phyloP scores from a whole-genome alignment of 805 yeast species.

The Lachancea dasiensis region DNA sequence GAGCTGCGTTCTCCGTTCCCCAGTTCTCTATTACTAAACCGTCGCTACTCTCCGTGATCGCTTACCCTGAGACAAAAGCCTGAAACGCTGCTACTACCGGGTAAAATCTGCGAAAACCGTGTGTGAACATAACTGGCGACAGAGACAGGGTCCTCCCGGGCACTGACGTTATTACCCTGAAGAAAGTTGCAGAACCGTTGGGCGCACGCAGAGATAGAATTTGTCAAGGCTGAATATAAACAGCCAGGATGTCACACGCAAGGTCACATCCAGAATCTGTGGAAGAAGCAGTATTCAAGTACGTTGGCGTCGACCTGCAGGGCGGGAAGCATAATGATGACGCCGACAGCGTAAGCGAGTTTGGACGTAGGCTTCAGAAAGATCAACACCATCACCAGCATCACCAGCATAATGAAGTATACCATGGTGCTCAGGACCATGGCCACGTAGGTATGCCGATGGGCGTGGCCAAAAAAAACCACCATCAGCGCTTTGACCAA shows the following conservation, averaged over 20 bases:
- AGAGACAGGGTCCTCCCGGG: constrained; percentile 3
- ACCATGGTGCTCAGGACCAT: constrained; percentile 17
- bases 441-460: constrained; percentile 20
- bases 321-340: constrained; percentile 20
- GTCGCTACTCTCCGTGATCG: no score
- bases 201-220: no score
- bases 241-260: constrained; percentile 6
- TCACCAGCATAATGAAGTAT: not conserved
- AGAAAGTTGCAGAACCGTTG: no score
- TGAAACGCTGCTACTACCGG: not conserved
- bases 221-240: no score
- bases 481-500: constrained; percentile 8
- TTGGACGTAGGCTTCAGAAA: not conserved
- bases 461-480: constrained; percentile 25
- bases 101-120: not conserved
- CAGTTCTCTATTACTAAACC: no score
- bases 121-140: not conserved
- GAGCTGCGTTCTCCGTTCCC: no score
- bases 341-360: constrained; percentile 27
- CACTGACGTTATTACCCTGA: constrained; percentile 8
- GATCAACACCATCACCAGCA: constrained; percentile 1
- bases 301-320: constrained; percentile 60
- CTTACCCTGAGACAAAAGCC: constrained; percentile 8
- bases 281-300: constrained; percentile 72
- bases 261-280: constrained; percentile 39